Evolutionary conservation across 164 flowering plant genomes (phyloP).

Genomic region (Macadamia integrifolia): DNA sequence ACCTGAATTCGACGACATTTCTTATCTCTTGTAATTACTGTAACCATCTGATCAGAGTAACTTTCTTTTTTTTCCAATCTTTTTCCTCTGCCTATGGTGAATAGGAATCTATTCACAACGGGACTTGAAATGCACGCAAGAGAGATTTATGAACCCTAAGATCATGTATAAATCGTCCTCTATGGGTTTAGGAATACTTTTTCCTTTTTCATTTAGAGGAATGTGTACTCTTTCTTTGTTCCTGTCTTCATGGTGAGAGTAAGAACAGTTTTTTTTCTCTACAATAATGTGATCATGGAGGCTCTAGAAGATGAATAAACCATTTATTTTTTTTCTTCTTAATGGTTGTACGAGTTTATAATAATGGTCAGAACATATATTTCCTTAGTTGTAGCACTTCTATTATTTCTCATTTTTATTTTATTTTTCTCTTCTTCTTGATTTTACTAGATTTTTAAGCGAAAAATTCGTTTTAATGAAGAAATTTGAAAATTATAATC

Average conservation of each 20-base stretch:
- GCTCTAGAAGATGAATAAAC: background rate
- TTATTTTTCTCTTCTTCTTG: too few species aligned
- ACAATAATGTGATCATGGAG: background rate
- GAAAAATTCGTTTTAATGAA: too few species aligned
- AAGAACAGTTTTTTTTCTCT: background rate
- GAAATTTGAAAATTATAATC: too few species aligned
- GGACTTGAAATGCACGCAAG: too few species aligned
- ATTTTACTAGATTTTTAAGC: too few species aligned
- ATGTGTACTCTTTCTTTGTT: background rate
- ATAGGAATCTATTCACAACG: too few species aligned
- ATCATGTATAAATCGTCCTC: too few species aligned
- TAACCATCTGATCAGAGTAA: background rate
- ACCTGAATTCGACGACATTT: conserved; percentile 37
- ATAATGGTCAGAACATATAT: background rate
- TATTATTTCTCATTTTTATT: too few species aligned
- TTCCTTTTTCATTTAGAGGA: too few species aligned
- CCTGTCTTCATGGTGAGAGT: background rate
- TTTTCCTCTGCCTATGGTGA: background rate
- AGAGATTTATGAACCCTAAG: too few species aligned
- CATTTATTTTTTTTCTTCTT: background rate
- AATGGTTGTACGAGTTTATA: background rate
- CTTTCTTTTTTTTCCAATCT: background rate
- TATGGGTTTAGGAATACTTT: too few species aligned
- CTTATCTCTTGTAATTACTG: conserved; percentile 10
- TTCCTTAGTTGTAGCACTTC: too few species aligned